Base-by-base conservation (phyloP, 2,329 filamentous ascomycete genomes). In the Orbilia oligospora region DNA sequence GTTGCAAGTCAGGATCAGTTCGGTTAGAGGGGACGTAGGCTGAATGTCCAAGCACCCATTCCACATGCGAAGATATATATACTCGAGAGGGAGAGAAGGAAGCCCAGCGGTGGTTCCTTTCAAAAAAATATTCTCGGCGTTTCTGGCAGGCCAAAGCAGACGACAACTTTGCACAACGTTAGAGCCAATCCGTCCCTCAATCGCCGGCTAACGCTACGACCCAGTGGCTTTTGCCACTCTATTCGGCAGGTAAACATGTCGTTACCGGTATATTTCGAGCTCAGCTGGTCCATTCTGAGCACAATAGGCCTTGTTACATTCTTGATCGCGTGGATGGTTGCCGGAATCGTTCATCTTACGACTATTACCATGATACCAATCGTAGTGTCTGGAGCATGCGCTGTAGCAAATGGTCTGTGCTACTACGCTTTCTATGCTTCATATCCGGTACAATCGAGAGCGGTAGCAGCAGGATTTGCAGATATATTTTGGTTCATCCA, bases 271-370 rank as follows among this genome's bases (percentile, higher is more conserved):
- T 86, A 86, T 68, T 86, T 84, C 71, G 85, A 86, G 81, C 81
- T 84, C 71, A 85, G 85, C 82, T 86, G 85, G 85, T 83, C 85
- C 20, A 86, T 86, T 33, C 83, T 87, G 70, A 87, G 85, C 81
- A 85, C 84, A 56, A 84, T 87, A 76, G 85, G 86, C 33, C 80
- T 85, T n/a, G 81, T 83, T 20, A 86, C 85, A 71, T 81, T 85
- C 27, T 77, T 86, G 33, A 84, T 86, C 49, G 84, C 85, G 1
- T 70, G 84, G 24, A 81, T 85, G 70, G 83, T 86, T 14, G 81
- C 84, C 41, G 85, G 84, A 8, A 86, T 86, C 72, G 85, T 84
- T 6, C 82, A 82, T n/a, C 83, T 85, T 41, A 84, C 84, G 0
- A 83, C 83, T 3, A 83, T 86, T 27, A 81, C 84, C 0, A 75